Conservation (phyloP, 2,329 filamentous ascomycete genomes). For the Paraconiothyrium sp. region DNA sequence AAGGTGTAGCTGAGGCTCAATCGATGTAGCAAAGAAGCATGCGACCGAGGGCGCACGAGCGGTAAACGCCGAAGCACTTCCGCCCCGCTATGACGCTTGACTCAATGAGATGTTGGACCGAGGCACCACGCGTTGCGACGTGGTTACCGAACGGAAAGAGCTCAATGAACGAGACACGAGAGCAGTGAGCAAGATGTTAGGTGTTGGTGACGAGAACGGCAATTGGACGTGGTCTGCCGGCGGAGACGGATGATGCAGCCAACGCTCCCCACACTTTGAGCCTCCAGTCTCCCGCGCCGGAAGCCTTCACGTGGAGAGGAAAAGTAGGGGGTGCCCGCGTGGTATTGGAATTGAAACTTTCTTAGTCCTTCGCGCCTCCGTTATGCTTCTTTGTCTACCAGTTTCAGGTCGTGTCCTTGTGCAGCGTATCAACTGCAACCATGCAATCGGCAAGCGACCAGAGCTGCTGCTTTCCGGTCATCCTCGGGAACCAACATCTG, state of each 20-base stretch:
- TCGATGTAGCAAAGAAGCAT: slow-evolving; percentile 9
- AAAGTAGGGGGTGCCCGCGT: slow-evolving; percentile 20
- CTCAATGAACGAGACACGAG: slow-evolving; percentile 1
- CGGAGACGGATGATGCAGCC: slow-evolving; percentile 8
- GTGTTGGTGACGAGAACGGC: slow-evolving; percentile 19
- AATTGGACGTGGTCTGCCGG: slow-evolving; percentile 23
- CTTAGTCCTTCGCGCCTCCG: not conserved
- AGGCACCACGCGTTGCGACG: slow-evolving; percentile 30
- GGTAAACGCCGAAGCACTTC: slow-evolving; percentile 26
- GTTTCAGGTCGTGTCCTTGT: not conserved
- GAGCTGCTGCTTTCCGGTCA: slow-evolving; percentile 13
- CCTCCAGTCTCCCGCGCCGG: slow-evolving; percentile 22
- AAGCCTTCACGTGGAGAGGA: slow-evolving; percentile 40
- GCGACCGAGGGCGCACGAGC: slow-evolving; percentile 17
- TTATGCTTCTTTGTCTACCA: not conserved
- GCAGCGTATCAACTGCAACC: not conserved
- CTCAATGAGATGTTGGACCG: slow-evolving; percentile 35
- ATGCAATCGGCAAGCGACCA: slow-evolving; percentile 24
- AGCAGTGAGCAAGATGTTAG: slow-evolving; percentile 17
- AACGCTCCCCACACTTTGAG: slow-evolving; percentile 39
- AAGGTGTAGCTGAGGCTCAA: slow-evolving; percentile 32
- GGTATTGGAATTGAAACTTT: slow-evolving; percentile 14
- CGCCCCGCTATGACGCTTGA: slow-evolving; percentile 48
- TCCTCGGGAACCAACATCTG: slow-evolving; percentile 5
- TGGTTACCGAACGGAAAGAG: not conserved